Conservation (phyloP, 2,329 filamentous ascomycete species). For the Fusarium pseudocircinatum region DNA sequence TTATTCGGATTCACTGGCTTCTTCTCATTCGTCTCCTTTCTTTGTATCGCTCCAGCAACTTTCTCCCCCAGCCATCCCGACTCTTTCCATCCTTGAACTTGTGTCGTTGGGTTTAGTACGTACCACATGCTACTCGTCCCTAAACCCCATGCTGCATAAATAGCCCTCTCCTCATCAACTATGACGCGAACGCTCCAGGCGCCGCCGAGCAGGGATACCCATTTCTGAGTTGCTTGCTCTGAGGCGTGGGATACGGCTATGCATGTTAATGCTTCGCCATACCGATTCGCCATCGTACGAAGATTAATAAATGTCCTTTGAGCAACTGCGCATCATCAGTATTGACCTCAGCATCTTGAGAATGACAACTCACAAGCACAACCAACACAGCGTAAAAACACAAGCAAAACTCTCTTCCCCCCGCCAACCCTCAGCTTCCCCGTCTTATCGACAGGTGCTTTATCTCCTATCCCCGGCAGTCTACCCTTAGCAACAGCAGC, state of each 20-base stretch:
- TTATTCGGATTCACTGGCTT: background rate
- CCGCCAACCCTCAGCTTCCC: slow-evolving; percentile 54
- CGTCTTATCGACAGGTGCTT: slow-evolving; percentile 59
- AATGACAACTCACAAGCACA: slow-evolving; percentile 60
- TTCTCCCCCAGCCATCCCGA: slow-evolving; percentile 64
- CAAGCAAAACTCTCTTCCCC: slow-evolving; percentile 57
- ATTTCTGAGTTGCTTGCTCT: slow-evolving; percentile 62
- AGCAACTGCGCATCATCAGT: slow-evolving; percentile 52
- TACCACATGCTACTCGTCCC: slow-evolving; percentile 61
- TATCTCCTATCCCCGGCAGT: slow-evolving; percentile 59
- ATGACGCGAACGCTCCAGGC: slow-evolving; percentile 65
- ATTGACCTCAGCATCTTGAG: background rate
- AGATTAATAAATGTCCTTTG: slow-evolving; percentile 67
- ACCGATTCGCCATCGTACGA: slow-evolving; percentile 63
- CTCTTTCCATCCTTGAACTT: slow-evolving; percentile 63
- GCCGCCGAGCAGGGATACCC: slow-evolving; percentile 67
- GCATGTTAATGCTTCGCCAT: slow-evolving; percentile 60
- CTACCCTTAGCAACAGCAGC: slow-evolving; percentile 58
- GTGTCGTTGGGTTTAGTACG: slow-evolving; percentile 63
- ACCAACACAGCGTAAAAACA: slow-evolving; percentile 65
- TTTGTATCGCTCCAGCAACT: slow-evolving; percentile 58
- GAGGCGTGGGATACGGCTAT: slow-evolving; percentile 70
- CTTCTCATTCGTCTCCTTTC: slow-evolving; percentile 44
- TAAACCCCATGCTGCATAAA: slow-evolving; percentile 69
- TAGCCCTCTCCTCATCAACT: slow-evolving; percentile 64